Conservation (phyloP, 306 rosid species). For the Sphenostylis stenocarpa region DNA sequence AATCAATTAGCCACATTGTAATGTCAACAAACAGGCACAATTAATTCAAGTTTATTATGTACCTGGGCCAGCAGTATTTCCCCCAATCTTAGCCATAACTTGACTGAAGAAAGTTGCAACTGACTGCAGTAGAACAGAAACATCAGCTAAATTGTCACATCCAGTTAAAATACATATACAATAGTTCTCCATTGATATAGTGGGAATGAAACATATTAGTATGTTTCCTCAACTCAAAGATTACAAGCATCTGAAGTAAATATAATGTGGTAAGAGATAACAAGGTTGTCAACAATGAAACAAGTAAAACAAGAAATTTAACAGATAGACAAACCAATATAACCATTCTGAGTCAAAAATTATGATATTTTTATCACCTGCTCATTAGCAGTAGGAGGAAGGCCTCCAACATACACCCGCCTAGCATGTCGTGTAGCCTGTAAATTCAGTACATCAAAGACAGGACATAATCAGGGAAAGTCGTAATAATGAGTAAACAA, state of each 20-base stretch:
- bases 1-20: not conserved
- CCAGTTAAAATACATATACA: not conserved
- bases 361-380: constrained; percentile 52
- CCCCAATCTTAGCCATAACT: constrained; percentile 96
- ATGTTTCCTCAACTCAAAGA: not conserved
- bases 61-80: constrained; percentile 99
- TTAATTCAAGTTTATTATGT: constrained; percentile 1
- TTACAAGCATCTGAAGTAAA: not conserved
- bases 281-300: constrained; percentile 3
- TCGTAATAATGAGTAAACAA: not conserved
- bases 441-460: constrained; percentile 15
- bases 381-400: constrained; percentile 96
- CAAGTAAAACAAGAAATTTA: not conserved
- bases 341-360: not conserved
- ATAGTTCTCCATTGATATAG: not conserved
- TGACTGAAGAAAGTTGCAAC: constrained; percentile 98
- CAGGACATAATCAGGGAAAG: constrained; percentile 8
- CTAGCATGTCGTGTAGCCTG: constrained; percentile 99
- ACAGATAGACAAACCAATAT: not conserved
- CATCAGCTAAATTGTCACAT: not conserved
- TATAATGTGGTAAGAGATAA: not conserved
- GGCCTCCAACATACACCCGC: constrained; percentile 97
- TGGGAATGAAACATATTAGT: not conserved
- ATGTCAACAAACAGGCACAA: not conserved
- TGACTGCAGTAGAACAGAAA: constrained; percentile 59